Base-by-base conservation (phyloP, 768 basidiomycete genomes). In the Leccinum broughii region DNA sequence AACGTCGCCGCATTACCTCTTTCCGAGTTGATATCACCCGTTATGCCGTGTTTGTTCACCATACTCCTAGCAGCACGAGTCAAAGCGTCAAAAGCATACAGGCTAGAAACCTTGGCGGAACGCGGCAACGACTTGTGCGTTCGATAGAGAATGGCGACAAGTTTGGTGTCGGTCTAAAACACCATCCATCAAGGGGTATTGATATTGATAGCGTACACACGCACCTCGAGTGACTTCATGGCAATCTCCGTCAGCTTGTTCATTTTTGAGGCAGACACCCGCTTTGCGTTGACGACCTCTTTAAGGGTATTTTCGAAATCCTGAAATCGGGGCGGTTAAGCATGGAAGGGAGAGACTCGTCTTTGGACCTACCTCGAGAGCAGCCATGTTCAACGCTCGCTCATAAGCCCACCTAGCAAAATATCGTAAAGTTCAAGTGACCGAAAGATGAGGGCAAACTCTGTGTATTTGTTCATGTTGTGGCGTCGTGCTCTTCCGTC, bases 71-170 rank as follows among this genome's bases (percentile, higher is more conserved):
- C 93, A 17, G 89, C 94, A 59, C 96, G 87, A 48, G 93, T 85
- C 62, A 99, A 81, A 20, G 95, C 92, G 76, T 99, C 95, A 71
- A 99, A 92, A 44, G 89, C 86, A 75, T 98, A 99, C 54, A 99
- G 80, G 76, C 93, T 94, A 41, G 85, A 86, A 60, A 95, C 84
- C 72, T 98, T 96, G 63, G 82, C 80, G 11, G 81, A 66, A 15
- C 83, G 74, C 4, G 86, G 77, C 37, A 96, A 80, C 9, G 87
- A 83, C 74, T 90, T 93, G 78, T 98, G 95, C 10, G 88, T 90
- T 58, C 92, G 89, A 75, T 92, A 97, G 37, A 98, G 83, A 55
- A 87, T 83, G 30, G 94, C 92, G 55, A 98, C 90, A 54, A 98
- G 80, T 67, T 93, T 85, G 3, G 92, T 90, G 75, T 96, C 93